Base-by-base conservation (phyloP, 805 yeast genomes). In the Candida taoyuanica region DNA sequence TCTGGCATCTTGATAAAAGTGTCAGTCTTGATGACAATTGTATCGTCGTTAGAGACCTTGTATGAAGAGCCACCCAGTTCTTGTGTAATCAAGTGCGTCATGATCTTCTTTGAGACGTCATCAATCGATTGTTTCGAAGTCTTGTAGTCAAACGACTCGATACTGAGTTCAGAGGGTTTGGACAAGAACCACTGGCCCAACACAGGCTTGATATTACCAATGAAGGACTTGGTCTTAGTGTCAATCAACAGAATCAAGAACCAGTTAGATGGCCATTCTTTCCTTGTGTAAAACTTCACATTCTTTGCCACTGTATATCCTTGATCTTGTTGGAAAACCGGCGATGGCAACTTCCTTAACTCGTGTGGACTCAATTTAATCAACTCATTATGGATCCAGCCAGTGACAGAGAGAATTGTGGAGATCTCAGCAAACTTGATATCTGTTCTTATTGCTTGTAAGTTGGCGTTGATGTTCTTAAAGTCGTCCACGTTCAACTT, bases 361-460 rank as follows among this genome's bases (percentile, higher is more conserved):
- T 80, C 88, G 17, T 64, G 65, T 3, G 68, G 65, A 3, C 68
- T 62, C 20, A 84, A 50, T 23, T 61, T 66, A 33, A 83, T 67
- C 29, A 74, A 68, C 29, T 73, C 75, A 46, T 74, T 74, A n/a
- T 67, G 63, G 5, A 75, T 68, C 93, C 93, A 85, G 20, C 81
- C 85, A 0, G 80, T 73, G 0, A 85, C 81, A 26, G 68, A 64
- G 38, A 85, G 70, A 43, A 79, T 68, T 7, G 75, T 70, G 11
- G 73, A 61, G 20, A 80, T 63, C 40, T 79, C 82, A 31, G 67
- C 63, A 19, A 51, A 43, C 30, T 48, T 48, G 15, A 44, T 27
- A 17, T 48, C 49, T 5, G 39, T 31, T 28, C 54, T 46, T 5
- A 53, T 39, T 7, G 43, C 15, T 13, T 43, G 42, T 20, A 54